A percentile compares a stretch with the other conserved stretches of the same genome.
Evolutionary conservation across 2,329 filamentous ascomycete species (phyloP).

Genomic region (Ceratocystis ficicola): DNA sequence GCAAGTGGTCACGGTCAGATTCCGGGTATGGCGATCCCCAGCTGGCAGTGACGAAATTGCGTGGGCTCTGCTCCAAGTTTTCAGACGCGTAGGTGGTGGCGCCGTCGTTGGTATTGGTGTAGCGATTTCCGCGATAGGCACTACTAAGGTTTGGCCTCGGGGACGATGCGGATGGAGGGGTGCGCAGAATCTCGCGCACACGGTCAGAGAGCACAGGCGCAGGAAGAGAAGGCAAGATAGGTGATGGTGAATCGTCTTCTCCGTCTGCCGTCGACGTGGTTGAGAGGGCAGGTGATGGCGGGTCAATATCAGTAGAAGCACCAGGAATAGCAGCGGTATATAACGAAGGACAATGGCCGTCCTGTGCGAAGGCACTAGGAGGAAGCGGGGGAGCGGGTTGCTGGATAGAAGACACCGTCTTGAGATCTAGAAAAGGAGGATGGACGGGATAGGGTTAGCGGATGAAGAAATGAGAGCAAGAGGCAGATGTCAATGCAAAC

Average conservation of each 20-base stretch:
- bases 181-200: constrained; percentile 43
- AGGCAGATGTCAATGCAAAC: background rate
- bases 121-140: background rate
- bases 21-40: constrained; percentile 86
- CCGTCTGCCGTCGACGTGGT: constrained; percentile 50
- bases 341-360: constrained; percentile 35
- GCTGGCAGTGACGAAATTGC: constrained; percentile 55
- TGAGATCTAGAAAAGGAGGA: constrained; percentile 10
- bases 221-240: constrained; percentile 46
- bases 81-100: background rate
- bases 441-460: constrained; percentile 9
- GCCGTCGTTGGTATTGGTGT: background rate
- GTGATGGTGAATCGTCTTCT: constrained; percentile 37
- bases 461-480: background rate
- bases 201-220: constrained; percentile 47
- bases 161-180: constrained; percentile 32
- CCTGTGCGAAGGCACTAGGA: constrained; percentile 52
- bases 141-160: constrained; percentile 8
- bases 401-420: constrained; percentile 46
- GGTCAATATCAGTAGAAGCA: constrained; percentile 20
- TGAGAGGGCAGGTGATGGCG: constrained; percentile 48
- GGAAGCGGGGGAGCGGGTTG: constrained; percentile 36
- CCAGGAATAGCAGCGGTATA: constrained; percentile 17
- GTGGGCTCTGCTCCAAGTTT: constrained; percentile 21
- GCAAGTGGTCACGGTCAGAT: constrained; percentile 42